phyloP scores from a whole-genome alignment of 1,284 basidiomycete species.

The Moesziomyces globuligerus region DNA sequence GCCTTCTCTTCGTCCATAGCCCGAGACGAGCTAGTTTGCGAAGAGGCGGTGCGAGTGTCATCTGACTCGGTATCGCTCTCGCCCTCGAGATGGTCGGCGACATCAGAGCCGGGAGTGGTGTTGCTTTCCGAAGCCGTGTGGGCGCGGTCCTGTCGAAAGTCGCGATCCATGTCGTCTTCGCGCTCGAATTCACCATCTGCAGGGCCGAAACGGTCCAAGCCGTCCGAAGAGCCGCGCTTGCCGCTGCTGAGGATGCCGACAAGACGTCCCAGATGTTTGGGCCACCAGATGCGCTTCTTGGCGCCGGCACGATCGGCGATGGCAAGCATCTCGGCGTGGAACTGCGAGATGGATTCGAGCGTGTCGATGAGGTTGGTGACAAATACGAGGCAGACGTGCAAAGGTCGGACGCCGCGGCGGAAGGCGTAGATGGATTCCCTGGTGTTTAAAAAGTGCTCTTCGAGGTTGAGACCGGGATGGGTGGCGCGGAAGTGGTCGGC shows the following conservation, averaged over 20 bases:
- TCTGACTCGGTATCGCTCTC: constrained; percentile 21
- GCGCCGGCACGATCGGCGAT: constrained; percentile 69
- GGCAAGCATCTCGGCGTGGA: constrained; percentile 70
- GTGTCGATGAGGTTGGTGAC: constrained; percentile 70
- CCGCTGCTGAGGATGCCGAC: constrained; percentile 59
- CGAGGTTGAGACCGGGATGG: constrained; percentile 36
- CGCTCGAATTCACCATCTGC: constrained; percentile 27
- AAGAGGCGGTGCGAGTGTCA: neutral
- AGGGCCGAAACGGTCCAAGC: constrained; percentile 27
- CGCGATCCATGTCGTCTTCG: constrained; percentile 36
- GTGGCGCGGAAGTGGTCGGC: constrained; percentile 39
- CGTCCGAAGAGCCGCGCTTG: constrained; percentile 32
- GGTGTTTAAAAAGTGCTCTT: constrained; percentile 37
- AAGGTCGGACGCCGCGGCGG: constrained; percentile 67
- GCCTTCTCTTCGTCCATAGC: constrained; percentile 34
- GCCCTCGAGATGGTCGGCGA: constrained; percentile 18
- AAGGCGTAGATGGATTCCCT: constrained; percentile 26
- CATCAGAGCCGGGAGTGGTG: neutral
- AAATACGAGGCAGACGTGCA: constrained; percentile 72
- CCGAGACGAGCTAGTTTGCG: neutral
- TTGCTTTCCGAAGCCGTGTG: constrained; percentile 7
- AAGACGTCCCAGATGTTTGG: constrained; percentile 70
- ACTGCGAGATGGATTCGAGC: constrained; percentile 70
- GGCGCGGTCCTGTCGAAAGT: constrained; percentile 33
- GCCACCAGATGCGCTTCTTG: constrained; percentile 71